Evolutionary conservation across 768 basidiomycete species (phyloP).

Genomic region (Terana coerulea): DNA sequence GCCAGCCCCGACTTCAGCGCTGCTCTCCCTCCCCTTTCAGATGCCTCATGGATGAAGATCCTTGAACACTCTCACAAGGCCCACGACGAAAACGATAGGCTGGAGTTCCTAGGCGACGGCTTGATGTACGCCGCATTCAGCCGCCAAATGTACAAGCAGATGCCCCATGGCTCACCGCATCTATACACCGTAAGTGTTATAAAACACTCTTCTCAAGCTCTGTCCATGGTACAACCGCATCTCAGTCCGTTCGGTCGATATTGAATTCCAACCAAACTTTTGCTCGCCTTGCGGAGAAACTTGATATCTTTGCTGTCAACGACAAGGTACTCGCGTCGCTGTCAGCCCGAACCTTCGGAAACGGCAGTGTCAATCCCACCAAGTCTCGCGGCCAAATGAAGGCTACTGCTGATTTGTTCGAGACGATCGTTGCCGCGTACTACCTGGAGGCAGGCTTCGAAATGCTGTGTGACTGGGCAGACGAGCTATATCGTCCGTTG

Average conservation of each 20-base stretch:
- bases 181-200: conserved; percentile 25
- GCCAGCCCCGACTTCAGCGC: conserved; percentile 22
- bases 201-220: too few relatives aligned
- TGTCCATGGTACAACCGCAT: too few relatives aligned
- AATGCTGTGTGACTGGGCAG: conserved; percentile 36
- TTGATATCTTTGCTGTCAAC: conserved; percentile 27
- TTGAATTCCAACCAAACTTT: conserved; percentile 27
- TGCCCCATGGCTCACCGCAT: conserved; percentile 22
- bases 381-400: conserved; percentile 26
- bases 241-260: conserved; percentile 22
- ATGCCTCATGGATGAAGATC: conserved; percentile 27
- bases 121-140: conserved; percentile 41
- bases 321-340: conserved; percentile 18
- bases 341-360: conserved; percentile 22
- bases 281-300: conserved; percentile 27
- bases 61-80: conserved; percentile 7
- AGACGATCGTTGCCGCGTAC: conserved; percentile 42
- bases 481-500: conserved; percentile 35
- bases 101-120: conserved; percentile 47
- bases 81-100: conserved; percentile 30
- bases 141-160: conserved; percentile 32
- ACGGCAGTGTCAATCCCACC: conserved; percentile 13
- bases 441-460: conserved; percentile 36
- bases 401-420: conserved; percentile 43
- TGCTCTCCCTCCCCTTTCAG: conserved; percentile 31